Base-by-base conservation (phyloP, 192 early-diverging fungal species). In the Entomortierella lignicola region DNA sequence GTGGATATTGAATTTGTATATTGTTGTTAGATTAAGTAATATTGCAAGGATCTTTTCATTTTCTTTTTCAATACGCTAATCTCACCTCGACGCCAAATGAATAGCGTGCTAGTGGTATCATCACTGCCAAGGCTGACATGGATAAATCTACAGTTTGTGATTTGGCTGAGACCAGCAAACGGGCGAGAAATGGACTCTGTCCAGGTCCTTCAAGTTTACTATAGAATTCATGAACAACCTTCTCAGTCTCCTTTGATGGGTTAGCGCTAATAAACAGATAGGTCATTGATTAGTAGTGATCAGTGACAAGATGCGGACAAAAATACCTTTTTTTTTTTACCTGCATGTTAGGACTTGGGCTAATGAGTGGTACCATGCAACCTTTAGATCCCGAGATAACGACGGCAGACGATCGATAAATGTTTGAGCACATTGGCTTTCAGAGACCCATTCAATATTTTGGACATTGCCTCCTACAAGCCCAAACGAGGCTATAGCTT, bases 261-360 rank as follows among this genome's bases (percentile, higher is more conserved):
- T 70, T 60, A n/a, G 31, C 21, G 42, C 72, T 74, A 55, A 34
- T 13, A 37, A n/a, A n/a, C n/a, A n/a, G n/a, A n/a, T n/a, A n/a
- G n/a, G n/a, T n/a, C n/a, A n/a, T n/a, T n/a, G n/a, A n/a, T n/a
- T n/a, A n/a, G n/a, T n/a, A n/a, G n/a, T n/a, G n/a, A n/a, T n/a
- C n/a, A n/a, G n/a, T n/a, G n/a, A n/a, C n/a, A n/a, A n/a, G n/a
- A n/a, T n/a, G n/a, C n/a, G n/a, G n/a, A n/a, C n/a, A n/a, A n/a
- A n/a, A n/a, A n/a, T 25, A 13, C 13, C 4, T 50, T 50, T 23
- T 13, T 4, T 11, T 53, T 21, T 32, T 31, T 37, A 73, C 66
- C 66, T 77, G 66, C 66, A 79, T 10, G 67, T 21, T 4, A 77
- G 21, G 50, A 79, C 70, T 34, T 79, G 75, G 2, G 75, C 75